A percentile compares a stretch with the other conserved stretches of the same genome.
Conservation (phyloP, 192 early-diverging fungal species). For the Coemansia sp. region DNA sequence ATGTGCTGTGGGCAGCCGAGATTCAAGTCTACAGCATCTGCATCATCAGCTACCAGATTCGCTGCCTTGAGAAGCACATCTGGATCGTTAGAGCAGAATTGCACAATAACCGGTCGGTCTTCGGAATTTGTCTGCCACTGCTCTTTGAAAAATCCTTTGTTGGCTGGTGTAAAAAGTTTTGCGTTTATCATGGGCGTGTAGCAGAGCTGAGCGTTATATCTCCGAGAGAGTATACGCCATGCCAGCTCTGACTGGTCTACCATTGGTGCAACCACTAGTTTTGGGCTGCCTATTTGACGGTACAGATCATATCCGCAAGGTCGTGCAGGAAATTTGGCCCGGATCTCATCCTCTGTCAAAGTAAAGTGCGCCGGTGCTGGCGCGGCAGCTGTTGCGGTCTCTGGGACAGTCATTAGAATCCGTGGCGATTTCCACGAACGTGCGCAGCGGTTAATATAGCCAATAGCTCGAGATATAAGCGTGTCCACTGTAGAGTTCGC, state of each 20-base stretch:
- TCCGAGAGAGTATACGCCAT: constrained; percentile 87
- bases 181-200: constrained; percentile 99
- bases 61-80: constrained; percentile 79
- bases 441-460: background rate
- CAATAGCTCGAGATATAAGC: background rate
- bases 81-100: constrained; percentile 98
- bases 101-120: constrained; percentile 83
- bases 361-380: constrained; percentile 69
- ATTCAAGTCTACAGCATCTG: constrained; percentile 94
- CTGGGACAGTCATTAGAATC: background rate
- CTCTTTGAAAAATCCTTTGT: constrained; percentile 67
- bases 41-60: constrained; percentile 71
- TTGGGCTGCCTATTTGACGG: constrained; percentile 67
- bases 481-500: background rate
- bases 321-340: constrained; percentile 56
- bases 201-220: constrained; percentile 84
- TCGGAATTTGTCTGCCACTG: constrained; percentile 66
- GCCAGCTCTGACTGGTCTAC: constrained; percentile 96
- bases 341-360: constrained; percentile 51
- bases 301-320: constrained; percentile 80
- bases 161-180: constrained; percentile 71
- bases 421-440: background rate
- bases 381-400: background rate
- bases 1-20: constrained; percentile 97
- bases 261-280: constrained; percentile 90